Conservation (phyloP, 495 filamentous ascomycete genomes). For the Astrothelium macrocarpum region DNA sequence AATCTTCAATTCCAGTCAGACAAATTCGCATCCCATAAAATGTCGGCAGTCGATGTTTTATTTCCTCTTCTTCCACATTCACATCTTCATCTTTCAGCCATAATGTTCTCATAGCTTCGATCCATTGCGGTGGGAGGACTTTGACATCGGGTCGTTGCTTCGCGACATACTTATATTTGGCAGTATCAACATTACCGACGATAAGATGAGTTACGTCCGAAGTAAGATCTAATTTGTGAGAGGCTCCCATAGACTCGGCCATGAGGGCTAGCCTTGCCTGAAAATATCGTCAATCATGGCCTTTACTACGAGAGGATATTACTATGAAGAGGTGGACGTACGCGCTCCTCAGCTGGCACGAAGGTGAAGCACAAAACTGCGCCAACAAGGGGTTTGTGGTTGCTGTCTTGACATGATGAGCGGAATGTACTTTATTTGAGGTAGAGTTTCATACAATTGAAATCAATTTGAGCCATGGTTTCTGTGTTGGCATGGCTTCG, state of each 20-base stretch:
- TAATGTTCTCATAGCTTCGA: constrained; percentile 66
- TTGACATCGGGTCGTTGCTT: constrained; percentile 76
- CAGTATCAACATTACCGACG: constrained; percentile 74
- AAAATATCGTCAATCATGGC: background rate
- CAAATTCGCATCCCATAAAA: constrained; percentile 64
- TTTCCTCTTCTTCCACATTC: constrained; percentile 58
- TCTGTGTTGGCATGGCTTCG: too few species aligned
- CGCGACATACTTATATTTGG: constrained; percentile 93
- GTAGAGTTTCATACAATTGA: background rate
- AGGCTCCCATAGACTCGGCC: constrained; percentile 74
- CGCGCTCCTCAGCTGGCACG: constrained; percentile 69
- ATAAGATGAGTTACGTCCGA: constrained; percentile 92
- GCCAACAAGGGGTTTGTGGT: constrained; percentile 55
- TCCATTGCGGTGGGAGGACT: constrained; percentile 68
- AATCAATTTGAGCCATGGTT: constrained; percentile 2
- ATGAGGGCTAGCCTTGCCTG: constrained; percentile 61
- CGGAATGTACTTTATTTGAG: background rate
- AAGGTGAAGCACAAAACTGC: constrained; percentile 88
- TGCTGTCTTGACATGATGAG: constrained; percentile 14
- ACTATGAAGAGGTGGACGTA: constrained; percentile 35
- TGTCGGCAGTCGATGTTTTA: constrained; percentile 48
- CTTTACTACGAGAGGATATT: constrained; percentile 5
- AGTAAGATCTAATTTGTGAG: constrained; percentile 82
- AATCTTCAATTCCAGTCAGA: constrained; percentile 81
- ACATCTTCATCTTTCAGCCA: constrained; percentile 80